Evolutionary conservation across 2,329 filamentous ascomycete genomes (phyloP), one percentile per base, ranked within the genome.

Genomic region (Penicillium vulpinum): DNA sequence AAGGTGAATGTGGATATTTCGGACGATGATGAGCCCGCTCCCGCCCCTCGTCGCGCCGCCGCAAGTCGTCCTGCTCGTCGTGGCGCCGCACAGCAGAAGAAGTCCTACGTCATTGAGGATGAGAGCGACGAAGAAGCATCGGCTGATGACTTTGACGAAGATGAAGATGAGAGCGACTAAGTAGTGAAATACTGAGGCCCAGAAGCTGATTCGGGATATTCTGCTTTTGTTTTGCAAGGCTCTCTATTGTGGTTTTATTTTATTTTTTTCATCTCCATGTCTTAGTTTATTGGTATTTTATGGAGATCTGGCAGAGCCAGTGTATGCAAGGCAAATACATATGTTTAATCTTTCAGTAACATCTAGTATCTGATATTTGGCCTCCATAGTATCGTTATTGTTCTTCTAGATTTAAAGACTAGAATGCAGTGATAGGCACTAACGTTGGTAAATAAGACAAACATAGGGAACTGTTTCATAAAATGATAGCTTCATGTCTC

Each of bases 101-200:
- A 78, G 58, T 70, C 67, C 5, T 79, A 79, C 56, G 70, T 74
- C 43, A 71, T 78, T 51, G 75, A 76, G 22, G 70, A 73, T 60
- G 73, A 75, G n/a, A 74, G 70, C 51, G 73, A 62, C n/a, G 67
- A 63, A 41, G 70, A 66, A n/a, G 68, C 62, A 31, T 75, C 71
- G 2, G 73, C 62, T 15, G 76, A 77, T 65, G 77, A 76, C 59
- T 78, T 77, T 62, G 65, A 52, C 9, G 51, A 69, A 24, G 52
- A 70, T 15, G 66, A 69, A 40, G 62, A 71, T 36, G 71, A 71
- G 40, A 74, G 68, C 54, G 70, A 75, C 13, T 73, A 67, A 35
- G 44, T 43, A n/a, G 31, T 41, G 24, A 22, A 28, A 4, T 18
- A 28, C 22, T 43, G 41, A 36, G 15, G 40, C 18, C 21, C 15